Evolutionary conservation across 306 rosid genomes (phyloP).

Genomic region (Cucurbita maxima): DNA sequence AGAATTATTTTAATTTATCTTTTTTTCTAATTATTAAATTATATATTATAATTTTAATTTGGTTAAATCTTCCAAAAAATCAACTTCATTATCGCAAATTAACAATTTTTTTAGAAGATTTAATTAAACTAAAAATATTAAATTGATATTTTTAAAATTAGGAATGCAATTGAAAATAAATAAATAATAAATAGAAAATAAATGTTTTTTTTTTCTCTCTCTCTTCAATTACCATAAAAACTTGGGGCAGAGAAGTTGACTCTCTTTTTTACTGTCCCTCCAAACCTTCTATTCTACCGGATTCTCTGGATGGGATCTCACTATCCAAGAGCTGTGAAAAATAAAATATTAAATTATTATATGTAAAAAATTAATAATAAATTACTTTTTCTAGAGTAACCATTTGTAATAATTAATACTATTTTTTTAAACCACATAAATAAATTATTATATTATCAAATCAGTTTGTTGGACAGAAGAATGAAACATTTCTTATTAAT

Average conservation of each 20-base stretch:
- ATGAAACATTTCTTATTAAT: no score
- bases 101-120: not conserved
- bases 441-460: no score
- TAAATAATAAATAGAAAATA: no score
- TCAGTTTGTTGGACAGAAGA: no score
- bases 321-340: not conserved
- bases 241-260: not conserved
- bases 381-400: not conserved
- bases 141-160: not conserved
- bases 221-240: not conserved
- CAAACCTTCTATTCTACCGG: not conserved
- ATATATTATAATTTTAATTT: not conserved
- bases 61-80: not conserved
- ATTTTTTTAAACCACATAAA: no score
- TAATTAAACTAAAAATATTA: not conserved
- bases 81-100: not conserved
- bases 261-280: not conserved
- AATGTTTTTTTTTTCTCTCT: not conserved
- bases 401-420: not conserved
- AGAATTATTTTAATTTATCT: not conserved
- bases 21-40: no score
- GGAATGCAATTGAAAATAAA: no score
- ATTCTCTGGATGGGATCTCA: constrained; percentile 3
- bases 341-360: not conserved
- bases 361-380: no score